Conservation (phyloP, 129 eudicot genomes). For the Saposhnikovia divaricata region DNA sequence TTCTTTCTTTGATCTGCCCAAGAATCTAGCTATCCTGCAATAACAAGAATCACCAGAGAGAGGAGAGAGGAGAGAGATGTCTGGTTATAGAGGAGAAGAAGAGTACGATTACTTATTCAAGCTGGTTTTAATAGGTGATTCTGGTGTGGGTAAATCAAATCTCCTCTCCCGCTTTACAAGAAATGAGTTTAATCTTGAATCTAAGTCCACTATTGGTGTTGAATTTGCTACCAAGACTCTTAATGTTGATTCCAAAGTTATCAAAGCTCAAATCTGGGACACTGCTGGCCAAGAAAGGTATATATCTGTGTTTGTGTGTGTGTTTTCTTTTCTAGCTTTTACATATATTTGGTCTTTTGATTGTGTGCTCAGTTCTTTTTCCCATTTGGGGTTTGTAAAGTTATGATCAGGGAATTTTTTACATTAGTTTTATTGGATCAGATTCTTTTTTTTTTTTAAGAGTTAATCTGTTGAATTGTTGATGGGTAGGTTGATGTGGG, state of each 20-base stretch:
- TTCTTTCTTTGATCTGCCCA: neutral
- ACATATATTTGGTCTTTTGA: neutral
- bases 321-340: neutral
- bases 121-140: slow-evolving; percentile 5
- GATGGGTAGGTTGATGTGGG: neutral
- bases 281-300: slow-evolving; percentile 16
- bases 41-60: neutral
- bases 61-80: neutral
- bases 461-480: too few species aligned
- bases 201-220: slow-evolving; percentile 10
- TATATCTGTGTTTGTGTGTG: too few species aligned
- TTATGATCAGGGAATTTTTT: neutral
- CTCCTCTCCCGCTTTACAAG: slow-evolving; percentile 4
- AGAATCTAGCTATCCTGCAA: slow-evolving; percentile 5
- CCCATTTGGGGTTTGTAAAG: neutral
- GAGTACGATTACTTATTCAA: slow-evolving; percentile 12
- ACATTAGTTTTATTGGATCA: neutral
- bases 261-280: slow-evolving; percentile 16
- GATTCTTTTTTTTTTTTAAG: too few species aligned
- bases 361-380: neutral
- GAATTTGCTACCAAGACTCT: slow-evolving; percentile 15
- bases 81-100: slow-evolving; percentile 5
- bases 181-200: slow-evolving; percentile 10
- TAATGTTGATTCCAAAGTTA: slow-evolving; percentile 3
- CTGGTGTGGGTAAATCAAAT: slow-evolving; percentile 14